These are phyloP conservation scores for Voacanga thouarsii DNA, from an alignment of 257 asterid genomes.

Conservation along the genomic window DNA sequence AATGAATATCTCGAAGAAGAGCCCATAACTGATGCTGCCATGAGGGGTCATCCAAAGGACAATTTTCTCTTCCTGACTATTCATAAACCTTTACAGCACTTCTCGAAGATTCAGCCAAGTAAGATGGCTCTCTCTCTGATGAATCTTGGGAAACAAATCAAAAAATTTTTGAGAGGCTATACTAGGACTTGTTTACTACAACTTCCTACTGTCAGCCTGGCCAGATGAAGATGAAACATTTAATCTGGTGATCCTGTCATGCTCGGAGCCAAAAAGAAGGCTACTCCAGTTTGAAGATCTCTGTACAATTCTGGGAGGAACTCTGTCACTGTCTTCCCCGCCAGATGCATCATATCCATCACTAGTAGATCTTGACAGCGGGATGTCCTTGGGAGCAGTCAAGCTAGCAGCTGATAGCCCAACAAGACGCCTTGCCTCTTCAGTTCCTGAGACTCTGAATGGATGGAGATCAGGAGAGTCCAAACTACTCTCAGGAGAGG, in stretches of 20 bases:
- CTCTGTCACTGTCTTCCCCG: constrained; percentile 93
- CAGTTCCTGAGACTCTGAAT: constrained; percentile 58
- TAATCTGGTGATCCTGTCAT: constrained; percentile 32
- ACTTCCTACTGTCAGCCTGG: constrained; percentile 44
- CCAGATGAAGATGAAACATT: constrained; percentile 53
- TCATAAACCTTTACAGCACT: neutral
- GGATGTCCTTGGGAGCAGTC: constrained; percentile 41
- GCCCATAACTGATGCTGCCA: neutral
- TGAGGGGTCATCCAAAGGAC: neutral
- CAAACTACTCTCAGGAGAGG: constrained; percentile 91
- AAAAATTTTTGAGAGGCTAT: constrained; percentile 32
- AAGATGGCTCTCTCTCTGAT: neutral
- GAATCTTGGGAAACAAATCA: constrained; percentile 36
- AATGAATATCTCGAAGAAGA: neutral
- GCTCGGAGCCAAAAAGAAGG: constrained; percentile 68
- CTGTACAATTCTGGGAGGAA: constrained; percentile 53
- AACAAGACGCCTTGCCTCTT: constrained; percentile 48
- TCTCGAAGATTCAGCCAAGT: neutral
- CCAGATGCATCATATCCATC: constrained; percentile 99
- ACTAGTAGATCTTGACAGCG: constrained; percentile 81
- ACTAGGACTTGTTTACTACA: constrained; percentile 24
- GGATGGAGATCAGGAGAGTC: constrained; percentile 84
- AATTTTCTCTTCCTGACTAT: neutral
- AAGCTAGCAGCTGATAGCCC: constrained; percentile 41
- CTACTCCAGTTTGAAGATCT: constrained; percentile 69